These are phyloP conservation scores for Dactylellina sp. DNA, from an alignment of 2,329 filamentous ascomycete species.

Conservation along the genomic window DNA sequence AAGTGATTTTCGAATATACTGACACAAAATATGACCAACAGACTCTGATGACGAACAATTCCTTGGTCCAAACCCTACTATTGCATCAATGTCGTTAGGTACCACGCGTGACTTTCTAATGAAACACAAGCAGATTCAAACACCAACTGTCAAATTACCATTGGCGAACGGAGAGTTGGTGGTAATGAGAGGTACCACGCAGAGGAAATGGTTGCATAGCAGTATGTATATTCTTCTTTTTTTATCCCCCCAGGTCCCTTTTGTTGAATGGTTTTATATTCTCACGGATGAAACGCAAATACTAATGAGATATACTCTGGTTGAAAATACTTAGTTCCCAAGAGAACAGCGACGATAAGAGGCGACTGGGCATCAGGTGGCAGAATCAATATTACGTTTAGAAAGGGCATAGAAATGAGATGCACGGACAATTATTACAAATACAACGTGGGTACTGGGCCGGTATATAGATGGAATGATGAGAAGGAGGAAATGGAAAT, in stretches of 20 bases:
- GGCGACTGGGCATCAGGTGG: conserved; percentile 69
- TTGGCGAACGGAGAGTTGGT: conserved; percentile 61
- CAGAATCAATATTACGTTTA: conserved; percentile 82
- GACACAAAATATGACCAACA: neutral
- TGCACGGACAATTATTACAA: conserved; percentile 84
- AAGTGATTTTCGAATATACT: neutral
- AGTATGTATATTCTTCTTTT: conserved; percentile 66
- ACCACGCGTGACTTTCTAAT: conserved; percentile 80
- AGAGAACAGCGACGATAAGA: conserved; percentile 64
- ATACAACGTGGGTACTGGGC: conserved; percentile 39
- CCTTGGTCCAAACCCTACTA: conserved; percentile 75
- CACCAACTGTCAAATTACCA: conserved; percentile 31
- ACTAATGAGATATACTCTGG: no score
- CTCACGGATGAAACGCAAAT: no score
- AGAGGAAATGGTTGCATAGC: conserved; percentile 65
- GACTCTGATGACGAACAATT: conserved; percentile 86
- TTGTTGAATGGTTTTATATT: no score
- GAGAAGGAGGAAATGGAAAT: conserved; percentile 25
- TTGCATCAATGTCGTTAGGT: conserved; percentile 80
- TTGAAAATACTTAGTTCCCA: conserved; percentile 34
- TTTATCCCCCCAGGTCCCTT: no score
- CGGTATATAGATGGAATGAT: conserved; percentile 44
- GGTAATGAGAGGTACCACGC: conserved; percentile 63
- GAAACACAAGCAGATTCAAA: conserved; percentile 67
- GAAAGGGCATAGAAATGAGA: conserved; percentile 76